Base-by-base conservation (phyloP, 2,329 filamentous ascomycete genomes). In the Trichophyton mentagrophytes region DNA sequence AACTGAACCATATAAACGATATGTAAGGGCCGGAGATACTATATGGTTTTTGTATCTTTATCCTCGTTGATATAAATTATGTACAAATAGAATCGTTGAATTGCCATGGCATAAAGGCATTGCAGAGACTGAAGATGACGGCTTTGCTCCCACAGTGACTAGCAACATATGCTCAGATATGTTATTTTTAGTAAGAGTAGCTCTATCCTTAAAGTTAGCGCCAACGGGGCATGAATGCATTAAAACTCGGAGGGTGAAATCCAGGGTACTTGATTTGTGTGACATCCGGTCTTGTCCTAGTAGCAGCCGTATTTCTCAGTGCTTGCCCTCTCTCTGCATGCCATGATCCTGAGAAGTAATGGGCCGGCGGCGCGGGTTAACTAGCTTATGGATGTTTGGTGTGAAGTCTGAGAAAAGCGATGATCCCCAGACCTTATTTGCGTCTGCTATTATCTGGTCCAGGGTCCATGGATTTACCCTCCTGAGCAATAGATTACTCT, bases 401-500 rank as follows among this genome's bases (percentile, higher is more conserved):
- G 68, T 68, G 57, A 64, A 59, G 9, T 66, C 66, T 15, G 64
- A 61, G 55, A 74, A 72, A 46, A 76, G 59, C 7, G 65, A 60
- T 8, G 67, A 64, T 4, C 71, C 72, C 71, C 73, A 76, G 9
- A 69, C 72, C 44, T 61, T 66, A 36, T 70, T 63, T 22, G 75
- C 69, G 64, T 73, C 72, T 0, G 42, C 58, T 4, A 73, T 38
- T 7, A 75, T 69, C 25, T 66, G 66, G 13, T 69, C 64, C 7
- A 69, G 49, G 30, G 60, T 64, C 55, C 70, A 76, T 3, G 70
- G 71, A 53, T 75, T 76, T 36, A 69, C 65, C n/a, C 65, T 63
- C 17, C 74, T 69, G 60, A 76, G 61, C 51, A 68, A 67, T 7
- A 72, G 71, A 47, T 75, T 76, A 63, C 68, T 68, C 30, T 61